A percentile compares a stretch with the other conserved stretches of the same genome.
phyloP scores from a whole-genome alignment of 2,329 filamentous ascomycete species.

The Monosporascus ibericus region DNA sequence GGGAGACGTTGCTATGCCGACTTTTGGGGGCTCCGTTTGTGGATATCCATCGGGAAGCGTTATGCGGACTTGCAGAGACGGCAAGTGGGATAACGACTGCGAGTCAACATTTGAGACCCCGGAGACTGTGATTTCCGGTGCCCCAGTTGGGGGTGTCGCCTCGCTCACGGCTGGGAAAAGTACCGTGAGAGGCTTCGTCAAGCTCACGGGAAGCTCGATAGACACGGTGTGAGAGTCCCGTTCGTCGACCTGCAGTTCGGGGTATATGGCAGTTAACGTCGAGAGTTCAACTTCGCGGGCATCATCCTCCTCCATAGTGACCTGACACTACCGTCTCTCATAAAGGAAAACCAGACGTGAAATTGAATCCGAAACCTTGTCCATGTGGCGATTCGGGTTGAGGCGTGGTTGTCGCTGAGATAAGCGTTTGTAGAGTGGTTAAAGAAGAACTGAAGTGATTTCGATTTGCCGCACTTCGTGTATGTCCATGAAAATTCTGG shows the following conservation, averaged over 20 bases:
- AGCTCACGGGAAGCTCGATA: slow-evolving; percentile 53
- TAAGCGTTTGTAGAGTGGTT: too few species aligned
- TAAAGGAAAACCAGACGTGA: not conserved
- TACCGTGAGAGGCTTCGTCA: slow-evolving; percentile 49
- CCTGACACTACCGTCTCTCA: not conserved
- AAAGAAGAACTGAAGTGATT: too few species aligned
- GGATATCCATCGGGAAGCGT: slow-evolving; percentile 55
- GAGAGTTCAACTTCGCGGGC: slow-evolving; percentile 54
- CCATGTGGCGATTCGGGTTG: not conserved
- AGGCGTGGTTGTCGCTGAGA: too few species aligned
- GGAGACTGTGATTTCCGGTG: slow-evolving; percentile 6
- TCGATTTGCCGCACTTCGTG: too few species aligned
- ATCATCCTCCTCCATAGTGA: slow-evolving; percentile 28
- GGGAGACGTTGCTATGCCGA: slow-evolving; percentile 47
- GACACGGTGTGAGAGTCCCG: slow-evolving; percentile 42
- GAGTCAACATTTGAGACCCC: slow-evolving; percentile 28
- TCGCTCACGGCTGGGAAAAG: slow-evolving; percentile 46
- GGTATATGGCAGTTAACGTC: slow-evolving; percentile 58
- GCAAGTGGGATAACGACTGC: slow-evolving; percentile 50
- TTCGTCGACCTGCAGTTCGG: slow-evolving; percentile 49
- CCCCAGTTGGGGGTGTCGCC: slow-evolving; percentile 18
- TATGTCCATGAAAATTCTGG: too few species aligned
- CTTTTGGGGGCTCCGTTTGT: slow-evolving; percentile 40
- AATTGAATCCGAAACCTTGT: not conserved
- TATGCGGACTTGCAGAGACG: slow-evolving; percentile 48